Conservation (phyloP, 1,139 yeast genomes). For the Saccharomyces hybrid region DNA sequence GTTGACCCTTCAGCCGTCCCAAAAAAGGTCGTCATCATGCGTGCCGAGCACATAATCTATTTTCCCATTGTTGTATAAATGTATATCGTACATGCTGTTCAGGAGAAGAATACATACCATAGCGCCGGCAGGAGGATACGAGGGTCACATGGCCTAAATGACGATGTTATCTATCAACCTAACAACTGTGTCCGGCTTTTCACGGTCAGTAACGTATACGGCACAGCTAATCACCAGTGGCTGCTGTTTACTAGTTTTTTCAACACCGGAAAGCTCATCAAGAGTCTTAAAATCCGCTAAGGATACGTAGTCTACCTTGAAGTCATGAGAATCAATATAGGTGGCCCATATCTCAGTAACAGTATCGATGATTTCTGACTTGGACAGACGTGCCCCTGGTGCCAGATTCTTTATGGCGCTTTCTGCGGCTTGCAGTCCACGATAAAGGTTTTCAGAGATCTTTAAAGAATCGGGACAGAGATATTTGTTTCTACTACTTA, state of each 20-base stretch:
- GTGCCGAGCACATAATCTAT: too few species aligned
- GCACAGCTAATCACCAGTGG: constrained; percentile 63
- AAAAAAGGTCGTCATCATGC: too few species aligned
- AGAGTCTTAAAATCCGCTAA: constrained; percentile 64
- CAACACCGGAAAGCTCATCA: constrained; percentile 46
- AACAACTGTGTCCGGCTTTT: constrained; percentile 34
- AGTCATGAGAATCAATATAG: constrained; percentile 29
- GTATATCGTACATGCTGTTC: too few species aligned
- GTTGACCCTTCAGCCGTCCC: too few species aligned
- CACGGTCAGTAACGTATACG: constrained; percentile 48
- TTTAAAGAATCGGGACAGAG: constrained; percentile 45
- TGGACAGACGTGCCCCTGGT: too few species aligned
- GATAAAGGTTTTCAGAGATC: constrained; percentile 50
- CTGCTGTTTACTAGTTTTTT: constrained; percentile 38
- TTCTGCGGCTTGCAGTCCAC: constrained; percentile 40
- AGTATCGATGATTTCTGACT: too few species aligned
- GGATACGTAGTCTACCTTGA: constrained; percentile 68
- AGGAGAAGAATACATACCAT: too few species aligned
- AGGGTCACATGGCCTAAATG: constrained; percentile 2
- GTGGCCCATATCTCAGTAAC: constrained; percentile 29
- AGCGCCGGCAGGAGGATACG: too few species aligned
- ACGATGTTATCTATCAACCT: constrained; percentile 57
- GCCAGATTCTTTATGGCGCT: constrained; percentile 2
- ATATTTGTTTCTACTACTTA: constrained; percentile 85
- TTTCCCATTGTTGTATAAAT: too few species aligned